Evolutionary conservation across 2,329 filamentous ascomycete species (phyloP).

Genomic region (Leptoxyphium fumago): DNA sequence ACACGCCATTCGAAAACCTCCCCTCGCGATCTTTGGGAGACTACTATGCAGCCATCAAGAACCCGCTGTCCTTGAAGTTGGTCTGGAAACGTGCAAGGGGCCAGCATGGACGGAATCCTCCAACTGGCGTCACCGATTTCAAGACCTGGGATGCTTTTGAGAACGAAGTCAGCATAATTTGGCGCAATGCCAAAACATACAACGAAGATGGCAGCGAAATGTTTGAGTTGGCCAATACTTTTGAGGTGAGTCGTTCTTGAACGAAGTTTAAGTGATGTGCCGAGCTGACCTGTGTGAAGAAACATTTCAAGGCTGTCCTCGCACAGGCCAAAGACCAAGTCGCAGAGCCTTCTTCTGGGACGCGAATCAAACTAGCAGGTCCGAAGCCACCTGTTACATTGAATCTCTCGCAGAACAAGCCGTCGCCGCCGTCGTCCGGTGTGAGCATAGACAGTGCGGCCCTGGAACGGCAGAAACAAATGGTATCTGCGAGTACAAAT

Average conservation of each 20-base stretch:
- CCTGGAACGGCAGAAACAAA: conserved; percentile 36
- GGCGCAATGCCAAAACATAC: conserved; percentile 77
- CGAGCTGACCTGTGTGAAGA: conserved; percentile 31
- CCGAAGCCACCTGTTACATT: conserved; percentile 27
- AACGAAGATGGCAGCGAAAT: conserved; percentile 88
- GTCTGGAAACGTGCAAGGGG: conserved; percentile 67
- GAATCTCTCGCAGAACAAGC: conserved; percentile 20
- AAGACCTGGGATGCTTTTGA: conserved; percentile 74
- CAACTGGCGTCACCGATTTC: conserved; percentile 49
- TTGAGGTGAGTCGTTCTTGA: conserved; percentile 47
- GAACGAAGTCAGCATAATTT: conserved; percentile 64
- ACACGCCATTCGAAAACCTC: conserved; percentile 62
- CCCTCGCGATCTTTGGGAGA: conserved; percentile 64
- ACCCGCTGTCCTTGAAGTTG: conserved; percentile 64
- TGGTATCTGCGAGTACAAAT: conserved; percentile 36
- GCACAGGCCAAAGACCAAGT: conserved; percentile 59
- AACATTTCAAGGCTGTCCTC: conserved; percentile 53
- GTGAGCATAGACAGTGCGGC: conserved; percentile 41
- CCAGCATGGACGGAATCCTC: conserved; percentile 50
- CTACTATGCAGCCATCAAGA: conserved; percentile 72
- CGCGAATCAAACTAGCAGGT: conserved; percentile 59
- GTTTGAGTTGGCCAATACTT: conserved; percentile 57
- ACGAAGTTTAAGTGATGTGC: not conserved
- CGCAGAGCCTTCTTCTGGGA: conserved; percentile 49
- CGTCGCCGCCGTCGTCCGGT: conserved; percentile 26